These are phyloP conservation scores for Amaranthus tricolor DNA, from an alignment of 179 eudicot species.

Conservation along the genomic window DNA sequence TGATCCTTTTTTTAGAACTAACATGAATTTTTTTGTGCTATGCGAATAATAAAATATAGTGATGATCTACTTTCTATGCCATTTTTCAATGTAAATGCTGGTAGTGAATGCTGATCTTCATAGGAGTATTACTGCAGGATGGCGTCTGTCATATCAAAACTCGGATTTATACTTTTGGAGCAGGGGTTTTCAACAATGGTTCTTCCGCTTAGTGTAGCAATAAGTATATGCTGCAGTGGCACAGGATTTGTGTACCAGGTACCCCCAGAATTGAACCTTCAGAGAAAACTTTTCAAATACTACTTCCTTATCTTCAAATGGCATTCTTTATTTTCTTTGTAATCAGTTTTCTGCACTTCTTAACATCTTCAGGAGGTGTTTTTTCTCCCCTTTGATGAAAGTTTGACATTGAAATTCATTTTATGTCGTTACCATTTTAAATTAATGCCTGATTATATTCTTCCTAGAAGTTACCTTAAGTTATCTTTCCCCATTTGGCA, in stretches of 20 bases:
- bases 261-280: constrained; percentile 8
- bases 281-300: not conserved
- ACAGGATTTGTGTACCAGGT: constrained; percentile 94
- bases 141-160: constrained; percentile 94
- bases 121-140: constrained; percentile 48
- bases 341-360: not conserved
- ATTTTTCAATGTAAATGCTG: constrained; percentile 13
- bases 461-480: not conserved
- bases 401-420: not conserved
- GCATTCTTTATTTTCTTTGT: not conserved
- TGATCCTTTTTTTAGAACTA: no score
- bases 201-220: constrained; percentile 73
- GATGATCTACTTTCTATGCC: not conserved
- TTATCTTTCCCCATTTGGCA: not conserved
- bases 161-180: constrained; percentile 92
- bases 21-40: not conserved
- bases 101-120: constrained; percentile 16
- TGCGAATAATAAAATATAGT: not conserved
- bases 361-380: not conserved
- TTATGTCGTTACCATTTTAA: no score
- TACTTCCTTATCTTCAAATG: no score
- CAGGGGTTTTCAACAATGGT: constrained; percentile 75
- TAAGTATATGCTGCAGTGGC: constrained; percentile 84
- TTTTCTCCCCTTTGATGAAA: not conserved
- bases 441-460: constrained; percentile 2